Base-by-base conservation (phyloP, 2,329 filamentous ascomycete species). In the Corynespora cassiicola region DNA sequence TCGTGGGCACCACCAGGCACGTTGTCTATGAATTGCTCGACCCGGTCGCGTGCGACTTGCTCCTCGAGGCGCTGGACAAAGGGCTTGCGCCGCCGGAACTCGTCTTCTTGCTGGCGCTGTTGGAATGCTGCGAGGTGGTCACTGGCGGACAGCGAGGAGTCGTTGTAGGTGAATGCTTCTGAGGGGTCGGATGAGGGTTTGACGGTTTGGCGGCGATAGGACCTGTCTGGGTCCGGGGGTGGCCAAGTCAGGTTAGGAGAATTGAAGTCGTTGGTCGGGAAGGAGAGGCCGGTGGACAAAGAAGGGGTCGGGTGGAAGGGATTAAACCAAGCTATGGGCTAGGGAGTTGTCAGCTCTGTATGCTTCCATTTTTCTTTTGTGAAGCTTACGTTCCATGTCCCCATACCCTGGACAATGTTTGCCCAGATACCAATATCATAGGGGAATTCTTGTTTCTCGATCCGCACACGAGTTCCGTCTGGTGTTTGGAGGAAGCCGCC, bases 201-300 rank as follows among this genome's bases (percentile, higher is more conserved):
- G 1, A 39, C 43, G 6, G 39, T 32, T 7, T 40, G 45, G 12
- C 35, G 30, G 7, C 48, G 50, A 18, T 59, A 63, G 18, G 45
- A 40, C 11, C 75, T 65, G 58, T 78, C 75, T 4, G 75, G 75
- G 45, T 78, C 75, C 4, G 74, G 74, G 4, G 75, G 75, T 18
- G 75, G 75, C 75, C 75, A 78, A 4, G 65, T 39, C 3, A 63
- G 44, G 6, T 38, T 41, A 6, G 48, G 44, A 24, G 66, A 62
- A 67, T 94, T 90, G 64, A 91, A 87, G 2, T 83, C 88, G 67
- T 94, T 94, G 50, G 86, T 85, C 46, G 85, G 80, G 71, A 85
- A 91, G 5, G 69, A 63, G 3, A 78, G 39, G 2, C 82, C 86
- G 80, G 41, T 81, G 2, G 62, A 56, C 2, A 73, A 56, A 6